phyloP scores from a whole-genome alignment of 2,329 filamentous ascomycete species.

The Aspergillus sp. region DNA sequence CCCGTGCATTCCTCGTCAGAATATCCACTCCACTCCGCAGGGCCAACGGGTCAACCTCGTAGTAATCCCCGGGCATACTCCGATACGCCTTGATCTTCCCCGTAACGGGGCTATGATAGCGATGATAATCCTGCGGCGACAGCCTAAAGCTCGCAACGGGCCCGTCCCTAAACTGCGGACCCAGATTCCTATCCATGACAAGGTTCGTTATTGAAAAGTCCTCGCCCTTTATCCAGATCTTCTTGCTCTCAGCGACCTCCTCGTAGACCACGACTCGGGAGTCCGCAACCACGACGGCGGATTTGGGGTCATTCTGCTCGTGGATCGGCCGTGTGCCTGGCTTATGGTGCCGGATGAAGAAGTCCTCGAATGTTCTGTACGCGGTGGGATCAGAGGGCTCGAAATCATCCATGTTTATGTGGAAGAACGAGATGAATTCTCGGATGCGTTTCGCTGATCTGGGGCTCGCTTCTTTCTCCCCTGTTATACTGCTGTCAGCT shows the following conservation, averaged over 20 bases:
- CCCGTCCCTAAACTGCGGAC: constrained; percentile 34
- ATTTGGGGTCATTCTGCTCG: constrained; percentile 25
- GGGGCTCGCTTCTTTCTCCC: constrained; percentile 24
- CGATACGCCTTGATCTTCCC: constrained; percentile 40
- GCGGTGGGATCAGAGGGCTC: constrained; percentile 35
- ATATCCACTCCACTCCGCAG: constrained; percentile 38
- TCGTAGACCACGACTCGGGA: constrained; percentile 39
- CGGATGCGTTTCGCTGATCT: constrained; percentile 37
- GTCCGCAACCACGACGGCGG: constrained; percentile 37
- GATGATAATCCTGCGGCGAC: constrained; percentile 48
- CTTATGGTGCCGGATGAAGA: constrained; percentile 39
- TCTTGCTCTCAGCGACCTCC: constrained; percentile 32
- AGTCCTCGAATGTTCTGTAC: constrained; percentile 41
- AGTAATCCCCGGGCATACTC: constrained; percentile 45
- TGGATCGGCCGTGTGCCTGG: constrained; percentile 35
- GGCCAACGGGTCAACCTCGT: constrained; percentile 42
- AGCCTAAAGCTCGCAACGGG: constrained; percentile 44
- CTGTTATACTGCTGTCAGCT: neutral
- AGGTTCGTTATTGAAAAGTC: constrained; percentile 45
- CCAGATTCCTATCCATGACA: constrained; percentile 34
- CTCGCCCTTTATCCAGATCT: constrained; percentile 47
- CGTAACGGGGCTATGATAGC: constrained; percentile 46
- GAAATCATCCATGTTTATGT: constrained; percentile 32
- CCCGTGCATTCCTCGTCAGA: constrained; percentile 39
- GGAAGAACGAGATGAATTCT: constrained; percentile 24